phyloP scores from a whole-genome alignment of 305 asterid genomes.

The Stenogyne calaminthoides region DNA sequence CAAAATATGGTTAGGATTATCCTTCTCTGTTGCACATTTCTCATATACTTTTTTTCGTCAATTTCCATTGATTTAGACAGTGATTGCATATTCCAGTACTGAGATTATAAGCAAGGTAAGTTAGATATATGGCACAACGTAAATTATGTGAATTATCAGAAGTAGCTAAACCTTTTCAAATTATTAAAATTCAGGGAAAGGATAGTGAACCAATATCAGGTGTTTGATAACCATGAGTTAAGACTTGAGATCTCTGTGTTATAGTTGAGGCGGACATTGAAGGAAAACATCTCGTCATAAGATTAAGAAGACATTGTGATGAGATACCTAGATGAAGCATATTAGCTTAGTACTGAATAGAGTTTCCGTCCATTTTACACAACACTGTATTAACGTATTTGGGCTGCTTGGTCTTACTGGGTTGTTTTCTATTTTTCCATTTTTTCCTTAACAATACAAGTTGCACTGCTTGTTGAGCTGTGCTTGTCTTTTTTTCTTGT shows the following conservation, averaged over 20 bases:
- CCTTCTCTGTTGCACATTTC: background rate
- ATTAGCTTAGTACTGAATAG: background rate
- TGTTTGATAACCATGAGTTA: background rate
- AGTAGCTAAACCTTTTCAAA: background rate
- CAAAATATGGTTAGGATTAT: background rate
- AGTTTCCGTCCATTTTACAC: background rate
- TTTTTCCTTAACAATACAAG: background rate
- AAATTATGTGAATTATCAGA: background rate
- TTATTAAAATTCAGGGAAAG: background rate
- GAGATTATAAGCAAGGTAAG: background rate
- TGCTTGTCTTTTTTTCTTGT: slow-evolving; percentile 1
- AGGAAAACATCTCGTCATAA: background rate
- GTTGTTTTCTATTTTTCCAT: background rate
- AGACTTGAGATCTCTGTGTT: slow-evolving; percentile 5
- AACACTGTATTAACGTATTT: background rate
- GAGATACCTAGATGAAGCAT: background rate
- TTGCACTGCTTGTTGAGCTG: background rate
- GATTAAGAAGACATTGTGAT: background rate
- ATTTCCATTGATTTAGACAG: background rate
- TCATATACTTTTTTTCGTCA: background rate
- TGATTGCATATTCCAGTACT: background rate
- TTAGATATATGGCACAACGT: background rate
- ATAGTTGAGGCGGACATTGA: background rate
- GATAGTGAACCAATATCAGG: background rate
- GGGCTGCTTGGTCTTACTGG: slow-evolving; percentile 3